Evolutionary conservation across 805 yeast genomes (phyloP).

Genomic region (Candida rishiriensis): DNA sequence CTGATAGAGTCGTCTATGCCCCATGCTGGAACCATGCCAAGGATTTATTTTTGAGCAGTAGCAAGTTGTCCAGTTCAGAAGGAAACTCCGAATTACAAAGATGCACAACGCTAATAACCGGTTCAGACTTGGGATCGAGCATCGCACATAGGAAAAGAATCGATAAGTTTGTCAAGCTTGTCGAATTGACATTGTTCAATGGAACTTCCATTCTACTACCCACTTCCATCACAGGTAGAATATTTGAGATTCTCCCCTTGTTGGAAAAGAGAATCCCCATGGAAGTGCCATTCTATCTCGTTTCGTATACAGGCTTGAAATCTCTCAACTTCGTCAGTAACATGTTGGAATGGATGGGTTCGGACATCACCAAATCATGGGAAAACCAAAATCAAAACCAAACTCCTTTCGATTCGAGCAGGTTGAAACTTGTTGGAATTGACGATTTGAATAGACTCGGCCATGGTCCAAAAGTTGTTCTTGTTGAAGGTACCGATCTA

Average conservation of each 20-base stretch:
- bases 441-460: slow-evolving; percentile 48
- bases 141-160: slow-evolving; percentile 59
- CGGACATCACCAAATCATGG: slow-evolving; percentile 82
- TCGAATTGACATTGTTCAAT: slow-evolving; percentile 60
- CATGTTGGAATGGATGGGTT: slow-evolving; percentile 94
- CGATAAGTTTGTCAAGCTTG: slow-evolving; percentile 56
- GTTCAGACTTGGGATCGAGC: slow-evolving; percentile 62
- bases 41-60: slow-evolving; percentile 77
- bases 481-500: slow-evolving; percentile 66
- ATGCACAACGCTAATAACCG: slow-evolving; percentile 81
- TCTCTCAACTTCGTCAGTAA: slow-evolving; percentile 77
- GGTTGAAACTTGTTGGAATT: slow-evolving; percentile 55
- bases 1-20: slow-evolving; percentile 82
- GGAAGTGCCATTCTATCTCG: slow-evolving; percentile 62
- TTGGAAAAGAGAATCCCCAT: slow-evolving; percentile 18
- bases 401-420: slow-evolving; percentile 67
- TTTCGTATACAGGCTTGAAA: slow-evolving; percentile 78
- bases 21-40: slow-evolving; percentile 94
- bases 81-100: slow-evolving; percentile 28
- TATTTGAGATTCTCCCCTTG: slow-evolving; percentile 65
- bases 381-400: slow-evolving; percentile 62
- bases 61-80: slow-evolving; percentile 37
- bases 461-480: slow-evolving; percentile 69
- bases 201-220: slow-evolving; percentile 86
- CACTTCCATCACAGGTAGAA: slow-evolving; percentile 72